These are phyloP conservation scores for Recurvomyces mirabilis DNA, from an alignment of 495 filamentous ascomycete genomes.

Conservation along the genomic window DNA sequence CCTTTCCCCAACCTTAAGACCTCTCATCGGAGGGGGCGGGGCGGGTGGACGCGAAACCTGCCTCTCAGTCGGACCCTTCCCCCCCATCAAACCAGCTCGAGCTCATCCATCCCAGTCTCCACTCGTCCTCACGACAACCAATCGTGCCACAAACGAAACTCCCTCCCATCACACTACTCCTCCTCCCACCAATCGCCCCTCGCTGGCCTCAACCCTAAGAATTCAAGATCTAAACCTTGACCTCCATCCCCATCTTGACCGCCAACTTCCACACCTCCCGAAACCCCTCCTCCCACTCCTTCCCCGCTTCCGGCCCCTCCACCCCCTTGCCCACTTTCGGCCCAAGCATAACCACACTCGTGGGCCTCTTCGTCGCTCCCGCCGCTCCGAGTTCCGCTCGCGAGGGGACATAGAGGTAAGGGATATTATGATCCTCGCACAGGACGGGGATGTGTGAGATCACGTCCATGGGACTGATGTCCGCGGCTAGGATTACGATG, in stretches of 20 bases:
- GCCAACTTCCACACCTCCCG: slow-evolving; percentile 16
- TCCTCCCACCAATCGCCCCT: too few species aligned
- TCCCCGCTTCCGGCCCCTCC: slow-evolving; percentile 5
- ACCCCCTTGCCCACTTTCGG: slow-evolving; percentile 9
- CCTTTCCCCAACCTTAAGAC: too few species aligned
- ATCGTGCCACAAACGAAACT: too few species aligned
- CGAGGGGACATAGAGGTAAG: slow-evolving; percentile 81
- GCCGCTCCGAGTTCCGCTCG: slow-evolving; percentile 86
- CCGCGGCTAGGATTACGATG: slow-evolving; percentile 84
- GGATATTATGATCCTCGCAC: slow-evolving; percentile 92
- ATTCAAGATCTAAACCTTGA: slow-evolving; percentile 20
- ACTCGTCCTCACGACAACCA: too few species aligned
- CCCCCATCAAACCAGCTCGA: too few species aligned
- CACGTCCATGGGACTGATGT: slow-evolving; percentile 95
- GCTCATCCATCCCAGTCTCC: too few species aligned
- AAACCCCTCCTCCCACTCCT: slow-evolving; percentile 20
- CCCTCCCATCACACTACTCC: too few species aligned
- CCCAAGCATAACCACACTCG: slow-evolving; percentile 72
- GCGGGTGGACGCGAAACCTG: too few species aligned
- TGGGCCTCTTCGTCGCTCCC: slow-evolving; percentile 85
- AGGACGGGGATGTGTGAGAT: slow-evolving; percentile 94
- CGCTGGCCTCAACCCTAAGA: too few species aligned
- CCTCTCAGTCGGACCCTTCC: too few species aligned
- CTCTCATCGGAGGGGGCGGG: too few species aligned
- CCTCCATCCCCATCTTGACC: slow-evolving; percentile 17